Evolutionary conservation across 1,284 basidiomycete species (phyloP), one percentile per base, ranked within the genome.

Genomic region (Schizophyllum amplum): DNA sequence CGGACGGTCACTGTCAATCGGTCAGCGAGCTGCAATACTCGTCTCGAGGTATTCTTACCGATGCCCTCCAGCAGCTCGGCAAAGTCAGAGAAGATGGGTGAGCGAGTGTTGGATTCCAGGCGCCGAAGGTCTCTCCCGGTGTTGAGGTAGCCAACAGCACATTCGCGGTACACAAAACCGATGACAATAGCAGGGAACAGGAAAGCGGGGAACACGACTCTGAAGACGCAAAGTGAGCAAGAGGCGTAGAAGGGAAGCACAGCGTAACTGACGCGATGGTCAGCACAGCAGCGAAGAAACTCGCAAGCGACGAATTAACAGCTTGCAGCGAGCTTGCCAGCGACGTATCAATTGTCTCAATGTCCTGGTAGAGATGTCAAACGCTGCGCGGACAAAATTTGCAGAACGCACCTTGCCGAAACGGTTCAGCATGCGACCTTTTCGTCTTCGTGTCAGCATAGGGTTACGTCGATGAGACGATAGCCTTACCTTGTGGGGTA

Each of bases 61-160:
- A 93, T 86, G 20, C 91, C 61, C 7, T 59, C 53, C 7, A 62
- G 26, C 23, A 62, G 22, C 42, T 96, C 92, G 5, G 80, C 82
- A 65, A 94, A 92, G 55, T 87, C 87, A 1, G 86, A 82, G 67
- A 86, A 87, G 56, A 90, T 87, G 0, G 86, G 87, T 3, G 84
- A 87, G 17, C 85, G 75, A 1, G 80, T 77, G 62, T 82, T 87
- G 3, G 84, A 84, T 68, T 93, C 90, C 80, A 93, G 86, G 22
- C 90, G 76, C 52, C 90, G 80, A 24, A 93, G 72, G 64, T 90
- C 88, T 55, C 90, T 80, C 0, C 87, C 87, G 0, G 88, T 87
- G 60, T 85, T 84, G 25, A 90, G 73, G 67, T 92, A 92, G 0
- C 84, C 81, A n/a, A 89, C 71, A 0, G 86, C 83, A 25, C 89